Base-by-base conservation (phyloP, 768 basidiomycete species). In the Coprinopsis marcescibilis region DNA sequence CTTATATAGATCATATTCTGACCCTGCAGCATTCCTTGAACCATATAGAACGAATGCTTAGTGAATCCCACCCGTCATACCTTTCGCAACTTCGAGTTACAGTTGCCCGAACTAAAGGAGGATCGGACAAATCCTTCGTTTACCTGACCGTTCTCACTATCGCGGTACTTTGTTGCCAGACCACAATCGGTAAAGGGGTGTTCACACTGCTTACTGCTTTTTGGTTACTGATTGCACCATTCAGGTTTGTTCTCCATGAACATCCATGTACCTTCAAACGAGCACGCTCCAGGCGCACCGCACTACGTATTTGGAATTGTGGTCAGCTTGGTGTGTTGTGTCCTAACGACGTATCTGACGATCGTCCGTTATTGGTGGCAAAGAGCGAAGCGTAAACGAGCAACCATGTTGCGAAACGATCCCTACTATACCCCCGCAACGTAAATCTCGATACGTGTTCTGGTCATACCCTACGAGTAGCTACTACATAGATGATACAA, bases 31-130 rank as follows among this genome's bases (percentile, higher is more conserved):
- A 89, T 56, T 78, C 88, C 1, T 74, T 97, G 47, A 73, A 68
- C 10, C 86, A 95, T 63, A 90, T 89, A 65, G 92, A 97, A 59
- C 84, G 85, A 24, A 85, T 92, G 66, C 72, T 97, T 40, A 83
- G 84, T 52, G 84, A 94, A 54, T 86, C 87, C 14, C 89, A 94
- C 55, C 90, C 90, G 0, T 82, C 82, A 1, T 94, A 94, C 61
- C 68, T 94, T 4, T 78, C 83, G 11, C 83, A 91, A 45, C 75
- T 97, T 4, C 76, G 82, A 5, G 66, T 83, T 1, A 73, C 75
- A 13, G 76, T 81, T 27, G 72, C 76, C 4, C 68, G 70, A 26
- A 75, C 81, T 1, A 82, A 83, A 60, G 69, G 72, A 6, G 77
- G 76, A 4, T 77, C 76, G 3, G 87, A 88, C 60, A 77, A 75